These are phyloP conservation scores for Inga laurina DNA, from an alignment of 306 rosid species.

Conservation along the genomic window DNA sequence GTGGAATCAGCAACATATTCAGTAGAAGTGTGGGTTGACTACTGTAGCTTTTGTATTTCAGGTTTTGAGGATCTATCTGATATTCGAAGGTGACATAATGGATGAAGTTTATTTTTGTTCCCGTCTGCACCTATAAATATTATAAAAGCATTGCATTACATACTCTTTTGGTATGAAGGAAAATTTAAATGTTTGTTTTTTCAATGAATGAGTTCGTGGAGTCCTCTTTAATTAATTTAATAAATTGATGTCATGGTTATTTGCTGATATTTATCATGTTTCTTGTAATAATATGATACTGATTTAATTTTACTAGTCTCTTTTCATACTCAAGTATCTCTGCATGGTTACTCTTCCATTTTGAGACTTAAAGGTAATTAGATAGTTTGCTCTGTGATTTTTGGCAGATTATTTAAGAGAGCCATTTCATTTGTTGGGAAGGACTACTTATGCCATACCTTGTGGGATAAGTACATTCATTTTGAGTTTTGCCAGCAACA, in stretches of 20 bases:
- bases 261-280: neutral
- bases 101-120: neutral
- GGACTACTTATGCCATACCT: constrained; percentile 72
- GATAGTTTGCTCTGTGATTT: constrained; percentile 27
- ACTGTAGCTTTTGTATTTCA: constrained; percentile 67
- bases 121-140: neutral
- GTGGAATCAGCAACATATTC: constrained; percentile 69
- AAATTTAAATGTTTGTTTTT: constrained; percentile 5
- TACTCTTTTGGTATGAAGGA: neutral
- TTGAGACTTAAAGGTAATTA: constrained; percentile 25
- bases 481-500: constrained; percentile 84
- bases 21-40: constrained; percentile 78
- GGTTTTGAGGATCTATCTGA: constrained; percentile 81
- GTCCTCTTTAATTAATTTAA: constrained; percentile 1
- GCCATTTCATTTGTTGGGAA: constrained; percentile 82
- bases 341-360: constrained; percentile 24
- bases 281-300: neutral
- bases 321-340: constrained; percentile 14
- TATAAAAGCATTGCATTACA: neutral
- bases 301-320: neutral
- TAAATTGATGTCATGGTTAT: neutral
- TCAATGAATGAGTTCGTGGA: no score
- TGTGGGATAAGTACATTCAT: constrained; percentile 89
- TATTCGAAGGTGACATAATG: constrained; percentile 61
- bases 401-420: constrained; percentile 70